These are phyloP conservation scores for Sugiyamaella floridensis DNA, from an alignment of 805 yeast species.

Conservation along the genomic window DNA sequence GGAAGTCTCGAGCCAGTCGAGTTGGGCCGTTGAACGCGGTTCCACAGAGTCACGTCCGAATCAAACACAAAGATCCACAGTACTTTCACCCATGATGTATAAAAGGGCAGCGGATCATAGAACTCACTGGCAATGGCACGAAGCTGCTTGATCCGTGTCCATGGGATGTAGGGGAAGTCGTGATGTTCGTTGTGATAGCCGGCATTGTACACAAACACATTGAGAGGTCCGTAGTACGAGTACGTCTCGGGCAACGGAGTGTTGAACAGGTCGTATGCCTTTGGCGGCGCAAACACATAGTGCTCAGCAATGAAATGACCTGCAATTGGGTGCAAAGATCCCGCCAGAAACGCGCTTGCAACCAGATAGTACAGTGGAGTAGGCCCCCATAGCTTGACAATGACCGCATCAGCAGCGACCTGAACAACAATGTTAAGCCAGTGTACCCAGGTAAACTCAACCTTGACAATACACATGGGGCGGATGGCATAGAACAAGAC, in stretches of 20 bases:
- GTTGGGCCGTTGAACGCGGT: conserved; percentile 61
- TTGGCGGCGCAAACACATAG: conserved; percentile 60
- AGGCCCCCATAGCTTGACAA: conserved; percentile 58
- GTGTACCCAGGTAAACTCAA: conserved; percentile 71
- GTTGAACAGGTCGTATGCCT: conserved; percentile 29
- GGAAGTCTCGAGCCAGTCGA: background rate
- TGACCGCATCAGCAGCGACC: conserved; percentile 46
- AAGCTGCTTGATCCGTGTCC: conserved; percentile 69
- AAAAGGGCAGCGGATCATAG: conserved; percentile 71
- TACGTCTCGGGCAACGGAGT: conserved; percentile 61
- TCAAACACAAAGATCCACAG: conserved; percentile 63
- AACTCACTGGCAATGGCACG: conserved; percentile 68
- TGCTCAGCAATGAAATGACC: conserved; percentile 97
- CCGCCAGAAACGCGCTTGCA: conserved; percentile 77
- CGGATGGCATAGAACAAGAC: conserved; percentile 82
- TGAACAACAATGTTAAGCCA: conserved; percentile 59
- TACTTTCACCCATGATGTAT: conserved; percentile 72
- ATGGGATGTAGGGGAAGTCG: conserved; percentile 89
- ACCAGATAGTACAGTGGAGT: conserved; percentile 60
- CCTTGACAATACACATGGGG: conserved; percentile 77
- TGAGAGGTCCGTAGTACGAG: conserved; percentile 78
- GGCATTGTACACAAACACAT: conserved; percentile 80
- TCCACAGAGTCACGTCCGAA: conserved; percentile 64
- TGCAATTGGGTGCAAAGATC: conserved; percentile 88
- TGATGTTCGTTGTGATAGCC: conserved; percentile 95